Evolutionary conservation across 805 yeast species (phyloP), one percentile per base, ranked within the genome.

Genomic region (Barnettozyma salicaria): DNA sequence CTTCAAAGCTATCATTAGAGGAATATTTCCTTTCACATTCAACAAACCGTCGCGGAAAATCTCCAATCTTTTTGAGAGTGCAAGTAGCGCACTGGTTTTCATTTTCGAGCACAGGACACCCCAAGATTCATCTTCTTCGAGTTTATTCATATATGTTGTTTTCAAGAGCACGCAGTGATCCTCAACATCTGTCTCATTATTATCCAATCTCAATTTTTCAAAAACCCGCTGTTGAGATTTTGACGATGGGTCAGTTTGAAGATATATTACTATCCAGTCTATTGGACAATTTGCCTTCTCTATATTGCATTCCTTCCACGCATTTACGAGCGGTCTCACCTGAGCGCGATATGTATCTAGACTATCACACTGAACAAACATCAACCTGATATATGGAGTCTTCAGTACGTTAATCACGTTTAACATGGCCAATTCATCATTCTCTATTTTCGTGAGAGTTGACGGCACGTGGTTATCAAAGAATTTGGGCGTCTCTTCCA

Each of bases 321-420:
- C 92, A 32, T 69, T 71, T 17, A 89, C 75, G 46, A 87, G 63
- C 1, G 95, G 95, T 27, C 98, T 71, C 1, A 83, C 87, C 50
- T 80, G 84, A 0, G 81, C 58, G 42, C 94, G 67, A 57, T 90
- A 90, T 1, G 74, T 74, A 12, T 90, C 97, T 14, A 81, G 56
- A 30, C 73, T 74, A 5, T 74, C 77, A 42, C 80, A 74, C 38
- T 71, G 71, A 7, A 90, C 68, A 39, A 89, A 72, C 65, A 90
- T 78, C 16, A 88, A 52, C 45, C 80, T 70, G 31, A 84, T 63
- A 47, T 80, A 77, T 1, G 83, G 76, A 5, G 68, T 43, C 8
- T 6, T 19, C 13, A 38, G 18, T 8, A 38, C 19, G 18, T 40
- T 30, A 4, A 40, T 22, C n/a, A 47, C 36, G 4, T 45, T 38